Evolutionary conservation across 2,329 filamentous ascomycete species (phyloP).

Genomic region (Drechslerella coelobrocha): DNA sequence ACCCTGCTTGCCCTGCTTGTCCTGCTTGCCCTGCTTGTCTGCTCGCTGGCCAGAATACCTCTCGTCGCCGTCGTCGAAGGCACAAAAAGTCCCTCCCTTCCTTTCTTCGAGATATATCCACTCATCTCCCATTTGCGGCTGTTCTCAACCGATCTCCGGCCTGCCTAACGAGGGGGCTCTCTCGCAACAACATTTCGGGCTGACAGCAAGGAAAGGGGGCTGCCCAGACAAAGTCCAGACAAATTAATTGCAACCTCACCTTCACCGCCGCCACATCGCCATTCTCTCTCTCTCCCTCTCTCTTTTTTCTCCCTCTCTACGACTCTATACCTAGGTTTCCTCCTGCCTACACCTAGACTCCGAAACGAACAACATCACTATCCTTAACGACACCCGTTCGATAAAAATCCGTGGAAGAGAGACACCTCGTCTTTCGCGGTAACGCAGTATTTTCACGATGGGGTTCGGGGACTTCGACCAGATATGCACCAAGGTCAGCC

Average conservation of each 20-base stretch:
- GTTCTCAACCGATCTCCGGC: too few species aligned
- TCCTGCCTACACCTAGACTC: too few species aligned
- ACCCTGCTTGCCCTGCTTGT: neutral
- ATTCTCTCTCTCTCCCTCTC: neutral
- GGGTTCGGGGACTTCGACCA: constrained; percentile 88
- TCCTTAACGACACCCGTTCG: neutral
- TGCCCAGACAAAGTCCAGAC: neutral
- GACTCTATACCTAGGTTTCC: too few species aligned
- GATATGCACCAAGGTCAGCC: constrained; percentile 82
- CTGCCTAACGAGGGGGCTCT: too few species aligned
- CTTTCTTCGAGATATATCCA: too few species aligned
- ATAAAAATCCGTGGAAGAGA: neutral
- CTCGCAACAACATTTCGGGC: neutral
- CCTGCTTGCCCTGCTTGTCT: neutral
- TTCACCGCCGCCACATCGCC: neutral
- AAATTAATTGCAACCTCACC: too few species aligned
- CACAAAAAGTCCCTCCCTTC: too few species aligned
- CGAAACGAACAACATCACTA: too few species aligned
- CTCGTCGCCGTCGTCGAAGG: too few species aligned
- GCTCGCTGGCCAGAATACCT: neutral
- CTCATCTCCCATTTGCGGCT: too few species aligned
- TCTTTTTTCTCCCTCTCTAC: too few species aligned
- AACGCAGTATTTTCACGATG: constrained; percentile 66
- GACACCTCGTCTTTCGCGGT: constrained; percentile 7
- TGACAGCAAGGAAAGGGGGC: neutral